Evolutionary conservation across 345 rosid species (phyloP), one percentile per base, ranked within the genome.

Genomic region (Pseudoturritis turrita): DNA sequence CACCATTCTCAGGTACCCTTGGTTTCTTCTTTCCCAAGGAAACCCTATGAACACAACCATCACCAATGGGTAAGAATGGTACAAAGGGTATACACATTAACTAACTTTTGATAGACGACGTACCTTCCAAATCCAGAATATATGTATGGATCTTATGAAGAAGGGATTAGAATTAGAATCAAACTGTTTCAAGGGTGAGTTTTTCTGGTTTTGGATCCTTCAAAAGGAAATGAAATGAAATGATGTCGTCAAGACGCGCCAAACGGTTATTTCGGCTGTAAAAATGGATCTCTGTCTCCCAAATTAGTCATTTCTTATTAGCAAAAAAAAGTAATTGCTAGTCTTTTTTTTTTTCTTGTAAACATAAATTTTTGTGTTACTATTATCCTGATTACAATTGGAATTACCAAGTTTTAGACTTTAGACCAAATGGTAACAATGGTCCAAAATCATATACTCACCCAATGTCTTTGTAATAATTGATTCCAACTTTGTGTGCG

Each of bases 231-330:
- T 22, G 21, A 57, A 43, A 70, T 22, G 21, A 67, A 67, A 59
- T 67, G 13, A 54, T 71, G 78, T 21, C 57, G 74, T 33, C 26
- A 31, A 65, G 68, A 68, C 71, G 63, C 83, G 73, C 47, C 67
- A 85, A 60, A 73, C 88, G 83, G 84, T 80, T 80, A 72, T 40
- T 52, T 62, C 81, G 94, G 86, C 86, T 67, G 58, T 72, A 56
- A 70, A 81, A 78, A 65, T 81, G 88, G 92, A 82, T 82, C 88
- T 39, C 1, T 55, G 66, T 62, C 79, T 61, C 70, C 74, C 35
- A 60, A 41, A 52, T 22, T 74, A 74, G 68, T 19, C 14, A 47
- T 23, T 51, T 70, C 39, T 19, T 21, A 51, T 3, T 26, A 37
- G 18, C 52, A 17, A 50, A 35, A 22, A 33, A 46, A 14, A 5